Evolutionary conservation across 2,329 filamentous ascomycete genomes (phyloP).

Genomic region (Penicillium paneum): DNA sequence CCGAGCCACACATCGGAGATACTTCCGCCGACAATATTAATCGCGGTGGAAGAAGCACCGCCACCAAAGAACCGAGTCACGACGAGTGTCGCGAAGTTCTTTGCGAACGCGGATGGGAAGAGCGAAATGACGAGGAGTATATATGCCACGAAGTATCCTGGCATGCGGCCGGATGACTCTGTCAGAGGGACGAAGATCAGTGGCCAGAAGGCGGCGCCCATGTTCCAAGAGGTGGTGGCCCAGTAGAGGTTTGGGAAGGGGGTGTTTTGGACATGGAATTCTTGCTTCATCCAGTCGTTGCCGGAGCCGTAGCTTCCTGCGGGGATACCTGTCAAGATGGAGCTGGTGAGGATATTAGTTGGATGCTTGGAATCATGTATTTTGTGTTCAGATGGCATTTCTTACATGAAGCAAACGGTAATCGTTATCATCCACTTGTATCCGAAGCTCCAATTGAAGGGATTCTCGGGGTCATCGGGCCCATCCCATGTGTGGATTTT

Average conservation of each 20-base stretch:
- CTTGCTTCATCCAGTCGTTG: constrained; percentile 27
- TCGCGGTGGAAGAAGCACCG: constrained; percentile 43
- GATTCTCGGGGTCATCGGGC: constrained; percentile 22
- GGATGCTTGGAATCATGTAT: background rate
- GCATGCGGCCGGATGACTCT: constrained; percentile 44
- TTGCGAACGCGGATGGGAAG: constrained; percentile 43
- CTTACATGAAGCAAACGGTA: constrained; percentile 42
- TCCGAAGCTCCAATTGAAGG: constrained; percentile 40
- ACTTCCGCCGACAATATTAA: constrained; percentile 41
- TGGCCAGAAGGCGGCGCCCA: constrained; percentile 36
- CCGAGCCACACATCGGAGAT: constrained; percentile 40
- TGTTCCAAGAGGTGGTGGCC: constrained; percentile 36
- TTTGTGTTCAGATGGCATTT: background rate
- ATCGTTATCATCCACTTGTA: constrained; percentile 46
- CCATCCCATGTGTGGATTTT: constrained; percentile 31
- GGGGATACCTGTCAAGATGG: constrained; percentile 42
- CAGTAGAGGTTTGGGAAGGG: constrained; percentile 34
- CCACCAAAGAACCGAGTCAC: constrained; percentile 47
- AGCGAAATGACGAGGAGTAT: constrained; percentile 42
- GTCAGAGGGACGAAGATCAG: constrained; percentile 34
- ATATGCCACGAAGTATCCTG: constrained; percentile 45
- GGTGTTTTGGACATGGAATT: constrained; percentile 32
- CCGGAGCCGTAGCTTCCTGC: constrained; percentile 42
- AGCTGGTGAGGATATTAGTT: constrained; percentile 20
- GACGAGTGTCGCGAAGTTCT: constrained; percentile 47